phyloP scores from a whole-genome alignment of 73 alveolate genomes.

The Paramecium tetraurelia region DNA sequence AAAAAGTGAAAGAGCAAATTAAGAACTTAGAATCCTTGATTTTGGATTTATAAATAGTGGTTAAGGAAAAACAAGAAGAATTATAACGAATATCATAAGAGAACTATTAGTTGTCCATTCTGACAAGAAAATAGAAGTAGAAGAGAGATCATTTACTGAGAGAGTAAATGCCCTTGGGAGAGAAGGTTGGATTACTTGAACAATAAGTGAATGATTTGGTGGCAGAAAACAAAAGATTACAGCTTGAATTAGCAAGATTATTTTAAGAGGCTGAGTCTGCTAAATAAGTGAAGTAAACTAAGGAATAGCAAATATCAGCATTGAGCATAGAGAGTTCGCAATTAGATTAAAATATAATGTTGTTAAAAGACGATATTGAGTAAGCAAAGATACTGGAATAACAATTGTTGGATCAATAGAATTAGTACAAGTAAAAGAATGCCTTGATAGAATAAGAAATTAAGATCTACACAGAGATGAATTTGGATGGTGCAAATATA shows the following conservation, averaged over 20 bases:
- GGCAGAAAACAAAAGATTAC: neutral
- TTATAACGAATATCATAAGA: neutral
- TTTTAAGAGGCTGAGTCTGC: neutral
- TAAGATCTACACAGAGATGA: neutral
- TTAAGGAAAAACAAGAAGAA: conserved; percentile 12
- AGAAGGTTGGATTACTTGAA: conserved; percentile 37
- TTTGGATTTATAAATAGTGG: conserved; percentile 10
- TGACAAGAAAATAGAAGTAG: neutral
- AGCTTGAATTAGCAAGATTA: neutral
- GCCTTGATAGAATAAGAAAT: neutral
- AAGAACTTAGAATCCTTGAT: conserved; percentile 13
- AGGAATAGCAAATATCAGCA: neutral
- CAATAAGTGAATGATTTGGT: neutral
- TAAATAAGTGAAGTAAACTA: neutral
- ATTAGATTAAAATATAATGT: neutral
- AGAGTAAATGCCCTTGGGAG: conserved; percentile 19
- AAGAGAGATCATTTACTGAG: conserved; percentile 19
- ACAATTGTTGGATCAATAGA: neutral
- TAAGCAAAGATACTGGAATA: neutral
- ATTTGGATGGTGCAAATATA: neutral
- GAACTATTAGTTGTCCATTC: neutral
- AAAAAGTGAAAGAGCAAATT: neutral
- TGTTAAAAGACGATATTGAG: neutral
- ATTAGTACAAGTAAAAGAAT: neutral
- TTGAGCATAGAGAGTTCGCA: neutral